Evolutionary conservation across 2,329 filamentous ascomycete genomes (phyloP), one percentile per base, ranked within the genome.

Genomic region (Aspergillus alliaceus): DNA sequence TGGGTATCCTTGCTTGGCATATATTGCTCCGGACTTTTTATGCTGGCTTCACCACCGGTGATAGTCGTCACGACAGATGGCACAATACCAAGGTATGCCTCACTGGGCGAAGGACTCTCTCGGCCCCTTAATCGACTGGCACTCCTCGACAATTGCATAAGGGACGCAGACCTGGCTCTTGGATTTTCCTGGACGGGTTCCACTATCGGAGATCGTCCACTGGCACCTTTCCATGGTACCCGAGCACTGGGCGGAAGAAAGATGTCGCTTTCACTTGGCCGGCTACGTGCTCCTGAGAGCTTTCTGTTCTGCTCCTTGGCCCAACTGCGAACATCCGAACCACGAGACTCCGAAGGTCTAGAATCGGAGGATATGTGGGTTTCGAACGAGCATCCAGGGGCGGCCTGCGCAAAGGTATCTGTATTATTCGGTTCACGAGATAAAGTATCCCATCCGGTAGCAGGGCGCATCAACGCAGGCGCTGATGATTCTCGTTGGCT

Each of bases 171-270:
- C 56, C 82, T 75, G 14, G 81, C 82, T 57, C 79, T 75, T 40
- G 76, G 77, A 34, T 84, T 84, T 68, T 90, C 87, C 66, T 79
- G 82, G 35, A 90, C 82, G 3, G 88, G 86, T 44, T 82, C 81
- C 32, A 90, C 82, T 55, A 90, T 79, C 34, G 83, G 79, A 40
- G 82, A 81, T 62, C 89, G 84, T 27, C 90, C 90, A 69, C 86
- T 91, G 35, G 86, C 85, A 18, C 89, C 89, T 65, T 86, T 87
- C 90, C 90, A 92, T 56, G 86, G 78, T 53, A 79, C 75, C 42
- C 73, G 73, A 44, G 68, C 57, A 37, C 63, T 80, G 5, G 86
- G 85, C 22, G 80, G 51, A 68, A 55, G 48, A 7, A 51, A 44
- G 32, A 64, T 32, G 39, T 59, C 54, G 29, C 77, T 25, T 81